Evolutionary conservation across 2,329 filamentous ascomycete genomes (phyloP).

Genomic region (Neurospora crassa): DNA sequence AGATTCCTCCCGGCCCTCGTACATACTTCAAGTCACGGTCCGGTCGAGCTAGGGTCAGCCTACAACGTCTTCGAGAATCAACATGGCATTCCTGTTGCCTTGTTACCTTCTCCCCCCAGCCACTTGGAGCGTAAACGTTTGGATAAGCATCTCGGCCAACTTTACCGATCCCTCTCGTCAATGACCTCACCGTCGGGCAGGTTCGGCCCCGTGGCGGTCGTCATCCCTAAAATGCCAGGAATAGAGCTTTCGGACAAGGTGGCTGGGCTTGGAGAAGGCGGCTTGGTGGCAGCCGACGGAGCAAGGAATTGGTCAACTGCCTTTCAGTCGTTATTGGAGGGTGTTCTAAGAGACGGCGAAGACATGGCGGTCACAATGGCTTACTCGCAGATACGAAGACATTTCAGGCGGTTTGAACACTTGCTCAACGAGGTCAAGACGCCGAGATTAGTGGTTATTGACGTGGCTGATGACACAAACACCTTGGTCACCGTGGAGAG

Average conservation of each 20-base stretch:
- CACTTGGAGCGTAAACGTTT: slow-evolving; percentile 26
- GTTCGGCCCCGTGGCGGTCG: slow-evolving; percentile 37
- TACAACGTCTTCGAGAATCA: slow-evolving; percentile 34
- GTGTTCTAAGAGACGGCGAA: slow-evolving; percentile 48
- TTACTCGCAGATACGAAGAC: slow-evolving; percentile 43
- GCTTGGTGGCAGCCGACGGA: slow-evolving; percentile 14
- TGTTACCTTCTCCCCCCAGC: slow-evolving; percentile 25
- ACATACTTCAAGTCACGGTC: slow-evolving; percentile 23
- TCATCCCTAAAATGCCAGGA: slow-evolving; percentile 20
- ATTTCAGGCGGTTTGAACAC: slow-evolving; percentile 39
- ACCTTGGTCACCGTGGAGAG: slow-evolving; percentile 29
- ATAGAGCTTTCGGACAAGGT: slow-evolving; percentile 3
- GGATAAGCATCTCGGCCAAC: slow-evolving; percentile 37
- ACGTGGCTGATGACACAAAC: slow-evolving; percentile 41
- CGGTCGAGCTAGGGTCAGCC: slow-evolving; percentile 23
- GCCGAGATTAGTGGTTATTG: slow-evolving; percentile 44
- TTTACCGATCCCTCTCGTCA: slow-evolving; percentile 34
- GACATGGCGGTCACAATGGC: slow-evolving; percentile 49
- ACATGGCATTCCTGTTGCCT: slow-evolving; percentile 28
- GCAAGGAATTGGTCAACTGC: slow-evolving; percentile 42
- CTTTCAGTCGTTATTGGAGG: slow-evolving; percentile 48
- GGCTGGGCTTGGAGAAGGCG: neutral
- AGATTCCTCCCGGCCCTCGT: slow-evolving; percentile 31
- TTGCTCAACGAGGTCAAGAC: slow-evolving; percentile 41
- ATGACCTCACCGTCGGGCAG: slow-evolving; percentile 34